Evolutionary conservation across 257 asterid species (phyloP).

Genomic region (Leptodermis oblonga): DNA sequence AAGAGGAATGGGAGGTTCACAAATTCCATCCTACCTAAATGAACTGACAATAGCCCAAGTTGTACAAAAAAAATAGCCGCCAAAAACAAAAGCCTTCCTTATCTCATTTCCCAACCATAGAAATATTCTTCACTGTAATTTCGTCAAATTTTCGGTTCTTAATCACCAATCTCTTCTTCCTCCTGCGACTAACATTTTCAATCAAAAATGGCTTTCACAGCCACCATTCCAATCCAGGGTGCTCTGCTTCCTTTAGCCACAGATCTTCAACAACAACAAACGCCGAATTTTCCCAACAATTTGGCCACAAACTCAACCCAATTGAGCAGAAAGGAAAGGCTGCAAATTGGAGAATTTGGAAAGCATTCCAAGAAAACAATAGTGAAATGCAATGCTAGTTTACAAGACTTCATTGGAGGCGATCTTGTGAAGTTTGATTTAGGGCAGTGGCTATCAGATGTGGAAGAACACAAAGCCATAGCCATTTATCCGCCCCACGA

Average conservation of each 20-base stretch:
- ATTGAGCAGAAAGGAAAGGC: conserved; percentile 2
- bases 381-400: conserved; percentile 35
- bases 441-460: conserved; percentile 71
- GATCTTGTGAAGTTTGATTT: conserved; percentile 63
- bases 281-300: conserved; percentile 14
- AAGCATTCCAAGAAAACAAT: conserved; percentile 2
- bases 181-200: not conserved
- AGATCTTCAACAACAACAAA: conserved; percentile 15
- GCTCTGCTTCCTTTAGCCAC: conserved; percentile 15
- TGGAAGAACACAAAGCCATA: conserved; percentile 79
- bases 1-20: not conserved
- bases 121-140: not conserved
- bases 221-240: conserved; percentile 10
- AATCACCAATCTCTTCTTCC: not conserved
- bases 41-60: no score
- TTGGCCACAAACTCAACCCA: not conserved
- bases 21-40: not conserved
- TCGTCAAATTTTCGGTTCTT: not conserved
- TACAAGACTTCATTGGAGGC: conserved; percentile 79
- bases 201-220: conserved; percentile 11
- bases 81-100: conserved; percentile 1
- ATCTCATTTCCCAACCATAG: conserved; percentile 16
- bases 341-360: not conserved
- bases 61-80: not conserved
- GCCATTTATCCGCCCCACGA: conserved; percentile 89